Conservation (phyloP, 2,329 filamentous ascomycete genomes). For the Claviceps quebecensis region DNA sequence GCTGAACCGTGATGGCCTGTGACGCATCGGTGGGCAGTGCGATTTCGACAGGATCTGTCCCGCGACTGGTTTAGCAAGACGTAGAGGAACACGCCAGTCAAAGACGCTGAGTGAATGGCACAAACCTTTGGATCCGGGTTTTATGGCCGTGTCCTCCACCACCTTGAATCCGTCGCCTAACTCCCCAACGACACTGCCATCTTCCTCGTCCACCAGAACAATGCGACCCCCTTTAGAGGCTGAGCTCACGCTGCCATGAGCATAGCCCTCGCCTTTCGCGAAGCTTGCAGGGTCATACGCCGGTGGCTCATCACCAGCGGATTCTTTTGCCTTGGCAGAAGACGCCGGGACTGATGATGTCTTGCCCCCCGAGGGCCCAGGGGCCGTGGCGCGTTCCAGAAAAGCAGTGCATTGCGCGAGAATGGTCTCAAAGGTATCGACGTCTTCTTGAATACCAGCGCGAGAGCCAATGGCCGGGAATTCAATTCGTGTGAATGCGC, state of each 20-base stretch:
- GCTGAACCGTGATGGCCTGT: conserved; percentile 50
- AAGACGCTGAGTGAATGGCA: not conserved
- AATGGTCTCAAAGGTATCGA: conserved; percentile 95
- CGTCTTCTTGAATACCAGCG: conserved; percentile 70
- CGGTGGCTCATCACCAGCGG: conserved; percentile 32
- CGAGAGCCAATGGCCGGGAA: conserved; percentile 65
- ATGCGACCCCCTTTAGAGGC: conserved; percentile 54
- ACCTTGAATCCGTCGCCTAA: conserved; percentile 70
- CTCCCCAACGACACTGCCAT: conserved; percentile 90
- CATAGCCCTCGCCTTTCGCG: conserved; percentile 66
- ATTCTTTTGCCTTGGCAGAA: conserved; percentile 26
- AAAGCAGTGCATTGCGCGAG: conserved; percentile 96
- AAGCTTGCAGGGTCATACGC: conserved; percentile 74
- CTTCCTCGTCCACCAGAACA: conserved; percentile 87
- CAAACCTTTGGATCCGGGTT: conserved; percentile 80
- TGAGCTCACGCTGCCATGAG: conserved; percentile 44
- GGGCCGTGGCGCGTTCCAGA: conserved; percentile 65
- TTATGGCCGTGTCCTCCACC: conserved; percentile 60
- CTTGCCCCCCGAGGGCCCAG: conserved; percentile 23
- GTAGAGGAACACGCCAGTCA: not conserved
- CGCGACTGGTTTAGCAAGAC: not conserved
- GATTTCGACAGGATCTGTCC: conserved; percentile 60
- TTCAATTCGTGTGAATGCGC: conserved; percentile 85
- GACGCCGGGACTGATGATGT: conserved; percentile 9
- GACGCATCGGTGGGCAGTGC: conserved; percentile 54